A percentile compares a stretch with the other conserved stretches of the same genome.
Evolutionary conservation across 495 filamentous ascomycete species (phyloP).

Genomic region (Tuber borchii): DNA sequence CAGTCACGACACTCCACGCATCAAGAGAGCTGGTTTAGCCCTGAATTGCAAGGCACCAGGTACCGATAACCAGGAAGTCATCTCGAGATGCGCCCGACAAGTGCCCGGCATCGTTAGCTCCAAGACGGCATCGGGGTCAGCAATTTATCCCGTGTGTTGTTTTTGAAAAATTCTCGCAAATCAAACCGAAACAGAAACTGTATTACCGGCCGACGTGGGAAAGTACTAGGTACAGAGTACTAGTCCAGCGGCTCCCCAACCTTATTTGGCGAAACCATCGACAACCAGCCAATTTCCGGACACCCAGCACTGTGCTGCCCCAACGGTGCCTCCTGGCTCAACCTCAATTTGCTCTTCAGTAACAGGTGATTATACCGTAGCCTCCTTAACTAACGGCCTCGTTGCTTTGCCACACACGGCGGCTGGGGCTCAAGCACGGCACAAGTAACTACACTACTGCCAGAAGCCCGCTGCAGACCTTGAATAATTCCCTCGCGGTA

Average conservation of each 20-base stretch:
- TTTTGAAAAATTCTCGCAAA: neutral
- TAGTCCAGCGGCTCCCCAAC: neutral
- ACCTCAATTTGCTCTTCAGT: neutral
- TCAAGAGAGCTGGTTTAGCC: neutral
- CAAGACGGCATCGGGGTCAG: conserved; percentile 3
- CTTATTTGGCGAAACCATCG: neutral
- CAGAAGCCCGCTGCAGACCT: neutral
- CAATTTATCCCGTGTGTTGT: neutral
- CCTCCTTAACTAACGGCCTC: neutral
- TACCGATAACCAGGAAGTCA: neutral
- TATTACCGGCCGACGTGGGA: neutral
- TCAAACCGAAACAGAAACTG: neutral
- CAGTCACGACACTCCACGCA: neutral
- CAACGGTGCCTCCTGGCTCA: neutral
- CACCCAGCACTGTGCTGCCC: neutral
- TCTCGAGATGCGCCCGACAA: neutral
- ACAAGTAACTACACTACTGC: neutral
- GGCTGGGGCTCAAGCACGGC: neutral
- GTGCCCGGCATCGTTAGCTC: neutral
- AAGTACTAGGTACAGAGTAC: neutral
- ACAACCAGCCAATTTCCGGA: neutral
- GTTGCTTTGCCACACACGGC: neutral
- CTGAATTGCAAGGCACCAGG: neutral
- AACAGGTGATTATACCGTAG: too few species aligned
- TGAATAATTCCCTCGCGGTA: neutral